Evolutionary conservation across 331 rosid species (phyloP), one percentile per base, ranked within the genome.

Genomic region (Malus hybrid): DNA sequence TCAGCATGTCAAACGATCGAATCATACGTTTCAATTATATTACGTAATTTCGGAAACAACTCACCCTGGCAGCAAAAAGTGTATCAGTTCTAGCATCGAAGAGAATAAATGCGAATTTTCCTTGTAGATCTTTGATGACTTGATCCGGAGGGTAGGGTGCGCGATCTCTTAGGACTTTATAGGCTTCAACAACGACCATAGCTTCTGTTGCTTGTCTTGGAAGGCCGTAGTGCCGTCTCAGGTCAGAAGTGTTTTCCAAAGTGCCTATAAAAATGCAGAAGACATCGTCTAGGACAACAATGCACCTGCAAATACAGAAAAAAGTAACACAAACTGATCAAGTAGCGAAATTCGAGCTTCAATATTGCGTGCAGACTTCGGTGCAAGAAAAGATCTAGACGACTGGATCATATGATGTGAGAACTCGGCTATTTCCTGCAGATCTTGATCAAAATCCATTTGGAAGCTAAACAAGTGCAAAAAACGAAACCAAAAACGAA

Each of bases 141-240:
- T 83, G 88, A 63, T 89, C 89, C 72, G 89, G 84, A 29, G 93
- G 93, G 62, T 83, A 89, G 16, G 89, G 91, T 14, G 89, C 93
- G 74, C 91, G 76, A 66, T 87, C 93, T 83, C 91, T 85, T 52
- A 87, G 76, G 15, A n/a, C 80, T 81, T 83, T 83, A 31, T 78
- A 89, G 46, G 86, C 94, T 82, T 85, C 94, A 83, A 86, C 79
- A 59, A 87, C 83, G 70, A 89, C 71, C 88, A 85, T 84, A 79
- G 89, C 87, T 80, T 89, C 90, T 20, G 90, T 83, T 75, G 87
- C 86, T 71, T 85, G 87, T 68, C 88, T 82, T 44, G 77, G 83
- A 29, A 87, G 85, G 68, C 91, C 90, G 84, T 89, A 87, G 59
- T 85, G 80, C 64, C 89, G 81, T 76, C 88, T 83, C 60, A 86